Base-by-base conservation (phyloP, 805 yeast species). In the Saturnispora serradocipensis region DNA sequence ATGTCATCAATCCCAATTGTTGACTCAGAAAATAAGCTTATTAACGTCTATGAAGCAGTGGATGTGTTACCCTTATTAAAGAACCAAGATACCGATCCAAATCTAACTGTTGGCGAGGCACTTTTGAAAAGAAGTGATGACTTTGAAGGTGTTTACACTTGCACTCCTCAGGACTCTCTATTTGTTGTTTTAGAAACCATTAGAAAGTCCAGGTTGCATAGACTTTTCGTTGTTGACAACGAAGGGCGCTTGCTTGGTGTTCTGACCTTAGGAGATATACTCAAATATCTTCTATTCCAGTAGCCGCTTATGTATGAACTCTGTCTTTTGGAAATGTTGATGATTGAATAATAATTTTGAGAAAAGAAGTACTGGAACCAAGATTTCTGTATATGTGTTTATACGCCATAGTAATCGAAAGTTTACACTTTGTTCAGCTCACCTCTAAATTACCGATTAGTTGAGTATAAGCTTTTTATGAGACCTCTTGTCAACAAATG, bases 91-190 rank as follows among this genome's bases (percentile, higher is more conserved):
- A 85, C 89, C 36, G 98, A 93, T 67, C 72, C 91, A 55, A 85
- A 89, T 39, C 72, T 93, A 58, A 84, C 91, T 53, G 97, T 93
- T 4, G 99, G 99, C 3, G 97, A 93, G 67, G 98, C 98, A 0
- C 72, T 93, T 49, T 80, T 93, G 81, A 81, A 96, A 68, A 75
- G 96, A 63, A 83, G 96, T 4, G 97, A 90, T 59, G 97, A 93
- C 65, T 93, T 91, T 61, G 98, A 93, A 68, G 99, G 99, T 53
- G 98, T 93, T 13, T 88, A 89, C 68, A 93, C 98, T 0, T 93
- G 99, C 69, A 88, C 97, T 0, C 75, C 82, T 57, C 77, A 82
- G 58, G 99, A 93, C 66, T 77, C 90, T 56, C 72, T 93, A 53
- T 84, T 91, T 55, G 88, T 95, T 15, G 85, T 93, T 52, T 77